Evolutionary conservation across 2,329 filamentous ascomycete species (phyloP).

Genomic region (Fonsecaea erecta): DNA sequence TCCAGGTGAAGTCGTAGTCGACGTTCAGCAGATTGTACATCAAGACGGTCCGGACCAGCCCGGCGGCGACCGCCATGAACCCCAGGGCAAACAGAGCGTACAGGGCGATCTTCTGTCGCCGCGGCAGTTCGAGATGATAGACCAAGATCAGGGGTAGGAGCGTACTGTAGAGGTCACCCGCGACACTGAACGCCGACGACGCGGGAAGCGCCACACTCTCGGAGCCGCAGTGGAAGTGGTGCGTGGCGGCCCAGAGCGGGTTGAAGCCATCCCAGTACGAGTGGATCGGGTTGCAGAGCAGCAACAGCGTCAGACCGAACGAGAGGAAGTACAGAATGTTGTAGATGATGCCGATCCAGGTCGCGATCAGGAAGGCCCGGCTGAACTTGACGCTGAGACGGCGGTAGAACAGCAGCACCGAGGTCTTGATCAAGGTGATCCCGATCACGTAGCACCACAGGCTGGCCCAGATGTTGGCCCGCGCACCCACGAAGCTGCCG

Average conservation of each 20-base stretch:
- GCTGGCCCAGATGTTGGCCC: conserved; percentile 35
- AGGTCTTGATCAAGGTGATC: conserved; percentile 32
- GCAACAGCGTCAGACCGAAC: conserved; percentile 30
- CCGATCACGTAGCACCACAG: conserved; percentile 30
- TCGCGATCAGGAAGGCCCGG: conserved; percentile 33
- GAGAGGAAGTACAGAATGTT: conserved; percentile 33
- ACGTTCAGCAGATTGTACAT: conserved; percentile 31
- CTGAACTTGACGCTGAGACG: conserved; percentile 36
- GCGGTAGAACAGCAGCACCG: conserved; percentile 39
- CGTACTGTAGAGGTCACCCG: conserved; percentile 37
- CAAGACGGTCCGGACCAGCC: conserved; percentile 34
- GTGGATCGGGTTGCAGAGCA: conserved; percentile 34
- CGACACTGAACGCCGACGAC: conserved; percentile 32
- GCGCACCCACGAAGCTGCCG: conserved; percentile 23
- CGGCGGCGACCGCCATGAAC: conserved; percentile 36
- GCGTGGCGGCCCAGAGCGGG: conserved; percentile 25
- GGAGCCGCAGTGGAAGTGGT: conserved; percentile 26
- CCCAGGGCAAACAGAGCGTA: conserved; percentile 35
- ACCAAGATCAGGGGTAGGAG: conserved; percentile 35
- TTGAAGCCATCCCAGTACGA: conserved; percentile 37
- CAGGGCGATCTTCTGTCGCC: conserved; percentile 33
- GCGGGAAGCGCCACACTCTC: conserved; percentile 32
- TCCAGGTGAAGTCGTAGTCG: conserved; percentile 36
- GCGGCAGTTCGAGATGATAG: conserved; percentile 31
- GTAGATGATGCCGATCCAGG: conserved; percentile 38